Evolutionary conservation across 2,329 filamentous ascomycete species (phyloP).

Genomic region (Hyphodiscus sp.): DNA sequence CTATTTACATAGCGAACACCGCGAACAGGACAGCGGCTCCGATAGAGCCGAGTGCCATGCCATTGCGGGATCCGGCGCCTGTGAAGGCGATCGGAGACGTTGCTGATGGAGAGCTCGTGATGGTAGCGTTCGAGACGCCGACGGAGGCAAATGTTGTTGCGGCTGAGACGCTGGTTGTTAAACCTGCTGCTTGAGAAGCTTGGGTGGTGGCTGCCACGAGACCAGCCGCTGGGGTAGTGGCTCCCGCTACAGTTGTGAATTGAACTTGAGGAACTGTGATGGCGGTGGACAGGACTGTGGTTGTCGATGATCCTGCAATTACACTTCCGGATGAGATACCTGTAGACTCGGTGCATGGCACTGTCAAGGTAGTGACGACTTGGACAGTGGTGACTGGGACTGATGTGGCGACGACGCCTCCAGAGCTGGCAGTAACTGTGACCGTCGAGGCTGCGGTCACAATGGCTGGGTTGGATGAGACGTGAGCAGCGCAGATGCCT

Average conservation of each 20-base stretch:
- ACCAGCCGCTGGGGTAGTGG: conserved; percentile 10
- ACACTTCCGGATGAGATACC: conserved; percentile 33
- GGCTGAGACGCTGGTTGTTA: conserved; percentile 20
- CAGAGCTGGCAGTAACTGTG: conserved; percentile 11
- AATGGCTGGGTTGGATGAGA: conserved; percentile 75
- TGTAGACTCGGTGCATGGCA: conserved; percentile 40
- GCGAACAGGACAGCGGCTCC: conserved; percentile 22
- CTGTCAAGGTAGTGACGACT: conserved; percentile 44
- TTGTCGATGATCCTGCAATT: conserved; percentile 46
- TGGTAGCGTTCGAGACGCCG: conserved; percentile 18
- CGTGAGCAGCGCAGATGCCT: conserved; percentile 77
- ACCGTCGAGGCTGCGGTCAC: conserved; percentile 54
- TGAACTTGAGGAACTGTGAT: conserved; percentile 47
- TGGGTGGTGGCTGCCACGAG: conserved; percentile 13
- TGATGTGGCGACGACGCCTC: conserved; percentile 22
- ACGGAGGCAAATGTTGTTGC: conserved; percentile 13
- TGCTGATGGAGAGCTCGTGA: conserved; percentile 26
- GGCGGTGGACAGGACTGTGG: conserved; percentile 39
- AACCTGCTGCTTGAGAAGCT: conserved; percentile 21
- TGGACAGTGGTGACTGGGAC: conserved; percentile 42
- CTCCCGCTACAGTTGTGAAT: conserved; percentile 31
- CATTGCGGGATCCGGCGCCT: conserved; percentile 26
- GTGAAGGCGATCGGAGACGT: conserved; percentile 27
- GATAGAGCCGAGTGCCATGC: conserved; percentile 22
- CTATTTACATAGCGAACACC: conserved; percentile 20